Evolutionary conservation across 768 basidiomycete genomes (phyloP).

Genomic region (Mycena galopus): DNA sequence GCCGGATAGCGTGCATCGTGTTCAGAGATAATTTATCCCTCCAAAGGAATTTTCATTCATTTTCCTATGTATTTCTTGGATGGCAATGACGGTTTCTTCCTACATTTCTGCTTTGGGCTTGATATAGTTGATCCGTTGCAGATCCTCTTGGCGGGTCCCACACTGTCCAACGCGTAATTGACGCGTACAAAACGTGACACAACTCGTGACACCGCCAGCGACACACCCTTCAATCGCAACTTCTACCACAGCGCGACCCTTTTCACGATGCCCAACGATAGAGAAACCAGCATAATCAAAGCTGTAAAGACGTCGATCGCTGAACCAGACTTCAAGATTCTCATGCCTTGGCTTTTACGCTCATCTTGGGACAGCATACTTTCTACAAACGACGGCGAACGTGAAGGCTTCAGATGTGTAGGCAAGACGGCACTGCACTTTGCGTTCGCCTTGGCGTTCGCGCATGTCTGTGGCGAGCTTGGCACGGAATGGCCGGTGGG

Average conservation of each 20-base stretch:
- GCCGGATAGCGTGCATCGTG: too few relatives aligned
- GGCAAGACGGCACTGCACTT: not conserved
- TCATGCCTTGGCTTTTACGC: not conserved
- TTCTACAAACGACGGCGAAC: not conserved
- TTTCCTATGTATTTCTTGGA: too few relatives aligned
- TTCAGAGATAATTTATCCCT: too few relatives aligned
- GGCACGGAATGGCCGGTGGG: not conserved
- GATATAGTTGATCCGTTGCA: slow-evolving; percentile 13
- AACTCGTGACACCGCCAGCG: not conserved
- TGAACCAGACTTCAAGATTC: not conserved
- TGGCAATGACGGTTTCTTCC: too few relatives aligned
- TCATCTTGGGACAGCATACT: not conserved
- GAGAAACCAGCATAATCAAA: not conserved
- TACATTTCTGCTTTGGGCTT: slow-evolving; percentile 1
- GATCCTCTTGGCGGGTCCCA: not conserved
- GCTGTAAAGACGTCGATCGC: not conserved
- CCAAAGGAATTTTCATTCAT: too few relatives aligned
- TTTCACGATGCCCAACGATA: not conserved
- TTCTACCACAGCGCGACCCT: not conserved
- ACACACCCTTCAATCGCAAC: not conserved
- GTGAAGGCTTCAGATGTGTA: not conserved
- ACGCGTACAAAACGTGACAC: not conserved
- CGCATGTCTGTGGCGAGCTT: not conserved
- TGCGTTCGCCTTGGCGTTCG: not conserved
- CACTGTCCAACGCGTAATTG: not conserved